A percentile compares a stretch with the other conserved stretches of the same genome.
phyloP scores from a whole-genome alignment of 805 yeast genomes.

The Nakazawaea holstii region DNA sequence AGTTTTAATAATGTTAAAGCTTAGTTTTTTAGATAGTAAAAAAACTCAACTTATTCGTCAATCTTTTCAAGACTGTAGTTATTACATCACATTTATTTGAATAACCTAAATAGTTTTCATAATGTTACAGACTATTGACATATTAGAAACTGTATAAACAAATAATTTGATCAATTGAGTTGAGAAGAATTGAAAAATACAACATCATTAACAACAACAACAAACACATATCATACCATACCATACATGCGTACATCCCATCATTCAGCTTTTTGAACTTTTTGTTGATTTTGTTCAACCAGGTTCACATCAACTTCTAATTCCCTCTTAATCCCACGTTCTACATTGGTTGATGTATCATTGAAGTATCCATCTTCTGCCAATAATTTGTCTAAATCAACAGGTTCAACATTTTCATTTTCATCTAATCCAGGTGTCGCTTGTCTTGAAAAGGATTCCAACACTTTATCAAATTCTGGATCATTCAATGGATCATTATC shows the following conservation, averaged over 20 bases:
- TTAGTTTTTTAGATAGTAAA: too few relatives aligned
- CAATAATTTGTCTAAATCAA: conserved; percentile 10
- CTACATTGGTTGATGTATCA: neutral
- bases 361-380: conserved; percentile 7
- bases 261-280: neutral
- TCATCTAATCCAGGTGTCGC: conserved; percentile 11
- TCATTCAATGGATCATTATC: conserved; percentile 7
- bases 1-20: conserved; percentile 80
- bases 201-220: too few relatives aligned
- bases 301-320: neutral
- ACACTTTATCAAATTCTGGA: conserved; percentile 14
- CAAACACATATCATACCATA: too few relatives aligned
- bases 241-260: too few relatives aligned
- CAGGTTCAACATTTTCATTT: neutral
- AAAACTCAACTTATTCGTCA: too few relatives aligned
- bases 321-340: neutral
- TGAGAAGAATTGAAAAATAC: too few relatives aligned
- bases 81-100: too few relatives aligned
- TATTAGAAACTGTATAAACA: too few relatives aligned
- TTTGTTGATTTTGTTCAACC: neutral
- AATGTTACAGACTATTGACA: too few relatives aligned
- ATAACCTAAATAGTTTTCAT: too few relatives aligned
- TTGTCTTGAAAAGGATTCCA: conserved; percentile 15
- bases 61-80: too few relatives aligned
- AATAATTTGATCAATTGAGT: too few relatives aligned